Base-by-base conservation (phyloP, 805 yeast species). In the Kodamaea neixiangensis region DNA sequence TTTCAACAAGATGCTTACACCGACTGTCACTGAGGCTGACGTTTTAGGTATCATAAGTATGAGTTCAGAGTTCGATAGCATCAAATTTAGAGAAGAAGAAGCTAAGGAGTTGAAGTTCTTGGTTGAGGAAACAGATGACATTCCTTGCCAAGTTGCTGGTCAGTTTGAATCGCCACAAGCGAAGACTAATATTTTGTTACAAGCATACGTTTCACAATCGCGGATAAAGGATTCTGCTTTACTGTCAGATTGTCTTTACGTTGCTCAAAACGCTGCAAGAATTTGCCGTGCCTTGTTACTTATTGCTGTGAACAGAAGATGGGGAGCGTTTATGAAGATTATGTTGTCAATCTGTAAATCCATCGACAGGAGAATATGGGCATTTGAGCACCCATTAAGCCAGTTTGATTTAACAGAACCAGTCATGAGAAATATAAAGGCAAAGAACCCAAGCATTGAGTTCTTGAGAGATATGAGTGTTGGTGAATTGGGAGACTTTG, bases 191-290 rank as follows among this genome's bases (percentile, higher is more conserved):
- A 80, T 91, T 42, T 76, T 96, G 41, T 69, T 94, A 15, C 99
- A 94, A 66, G 85, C 97, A 0, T 96, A 79, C 65, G 87, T 94
- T 25, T 90, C 97, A 0, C 83, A 85, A 51, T 83, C 90, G 1
- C 59, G 66, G 9, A 80, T 92, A 34, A 81, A 78, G 51, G 97
- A 90, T 51, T 83, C 97, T 3, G 87, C 99, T 0, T 72, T 94
- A 52, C 74, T 81, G 2, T 89, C 97, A 0, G 99, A 94, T 67
- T 78, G 89, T 45, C 87, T 89, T 55, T 94, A 94, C 65, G 96
- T 94, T 50, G 97, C 98, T 1, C 99, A 94, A 62, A 94, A 94
- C 62, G 81, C 97, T 3, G 90, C 93, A 1, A 84, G 99, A 74
- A 93, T 94, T 31, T 83, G 96, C 57, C 81, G 98, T 20, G 97